Conservation (phyloP, 257 asterid species). For the Datura wrightii region DNA sequence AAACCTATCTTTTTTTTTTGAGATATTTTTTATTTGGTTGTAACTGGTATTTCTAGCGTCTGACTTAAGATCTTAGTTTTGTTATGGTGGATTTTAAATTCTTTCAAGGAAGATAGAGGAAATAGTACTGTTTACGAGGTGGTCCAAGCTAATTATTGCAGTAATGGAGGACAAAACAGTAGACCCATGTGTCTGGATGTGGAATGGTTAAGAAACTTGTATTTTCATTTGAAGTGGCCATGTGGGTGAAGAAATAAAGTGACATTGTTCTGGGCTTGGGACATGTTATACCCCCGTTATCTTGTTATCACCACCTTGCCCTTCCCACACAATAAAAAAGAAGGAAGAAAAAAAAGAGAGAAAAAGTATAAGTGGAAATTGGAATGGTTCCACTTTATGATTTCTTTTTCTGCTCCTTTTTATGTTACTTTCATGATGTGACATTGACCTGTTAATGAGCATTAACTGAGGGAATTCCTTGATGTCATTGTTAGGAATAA, state of each 20-base stretch:
- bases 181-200: slow-evolving; percentile 26
- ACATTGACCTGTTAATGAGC: slow-evolving; percentile 50
- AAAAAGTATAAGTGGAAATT: slow-evolving; percentile 48
- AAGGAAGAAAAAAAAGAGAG: background rate
- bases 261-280: slow-evolving; percentile 18
- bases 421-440: slow-evolving; percentile 56
- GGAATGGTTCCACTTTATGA: slow-evolving; percentile 52
- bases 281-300: slow-evolving; percentile 3
- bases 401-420: slow-evolving; percentile 42
- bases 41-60: slow-evolving; percentile 6
- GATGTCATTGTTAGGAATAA: slow-evolving; percentile 45
- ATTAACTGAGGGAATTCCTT: slow-evolving; percentile 39
- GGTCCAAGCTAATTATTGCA: slow-evolving; percentile 27
- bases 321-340: slow-evolving; percentile 8
- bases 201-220: slow-evolving; percentile 23
- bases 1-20: background rate
- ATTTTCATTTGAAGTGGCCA: slow-evolving; percentile 21
- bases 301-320: slow-evolving; percentile 10
- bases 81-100: slow-evolving; percentile 7
- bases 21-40: background rate
- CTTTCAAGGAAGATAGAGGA: background rate
- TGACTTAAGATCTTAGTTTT: slow-evolving; percentile 10
- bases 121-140: slow-evolving; percentile 1
- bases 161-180: slow-evolving; percentile 30
- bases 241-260: slow-evolving; percentile 15